Conservation (phyloP, 2,329 filamentous ascomycete species). For the Calonectria ilicicola region DNA sequence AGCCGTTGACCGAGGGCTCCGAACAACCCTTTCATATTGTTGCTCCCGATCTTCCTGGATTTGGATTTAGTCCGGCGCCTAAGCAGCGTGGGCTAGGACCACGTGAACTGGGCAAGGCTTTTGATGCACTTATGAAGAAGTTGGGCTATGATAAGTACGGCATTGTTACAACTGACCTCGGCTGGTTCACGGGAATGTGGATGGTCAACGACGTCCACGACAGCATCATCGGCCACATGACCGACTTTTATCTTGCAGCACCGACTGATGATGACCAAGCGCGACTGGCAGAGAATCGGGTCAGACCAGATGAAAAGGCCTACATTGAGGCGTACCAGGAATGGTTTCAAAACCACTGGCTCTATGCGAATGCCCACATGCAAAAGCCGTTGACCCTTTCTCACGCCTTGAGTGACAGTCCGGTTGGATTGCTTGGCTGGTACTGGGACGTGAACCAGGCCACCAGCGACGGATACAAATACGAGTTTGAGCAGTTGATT, state of each 20-base stretch:
- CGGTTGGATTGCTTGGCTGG: background rate
- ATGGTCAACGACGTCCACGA: background rate
- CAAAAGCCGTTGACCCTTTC: background rate
- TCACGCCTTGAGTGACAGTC: background rate
- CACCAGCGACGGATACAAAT: background rate
- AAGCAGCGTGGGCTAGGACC: conserved; percentile 44
- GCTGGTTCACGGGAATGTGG: background rate
- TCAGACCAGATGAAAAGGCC: background rate
- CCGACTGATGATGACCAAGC: background rate
- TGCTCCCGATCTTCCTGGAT: conserved; percentile 58
- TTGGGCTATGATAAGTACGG: conserved; percentile 53
- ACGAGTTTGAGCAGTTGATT: background rate
- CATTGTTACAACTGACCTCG: conserved; percentile 9
- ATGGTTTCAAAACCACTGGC: background rate
- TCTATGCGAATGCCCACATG: background rate
- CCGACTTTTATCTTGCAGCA: background rate
- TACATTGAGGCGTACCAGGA: background rate
- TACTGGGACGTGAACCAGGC: background rate
- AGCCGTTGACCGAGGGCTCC: conserved; percentile 38
- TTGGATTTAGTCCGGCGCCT: conserved; percentile 53
- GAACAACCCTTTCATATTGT: conserved; percentile 57
- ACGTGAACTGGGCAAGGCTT: conserved; percentile 44
- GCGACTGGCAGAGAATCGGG: background rate
- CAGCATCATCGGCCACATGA: background rate
- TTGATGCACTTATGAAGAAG: conserved; percentile 53